Evolutionary conservation across 352 stramenopile genomes (phyloP), one percentile per base, ranked within the genome.

Genomic region (Sclerospora graminicola): DNA sequence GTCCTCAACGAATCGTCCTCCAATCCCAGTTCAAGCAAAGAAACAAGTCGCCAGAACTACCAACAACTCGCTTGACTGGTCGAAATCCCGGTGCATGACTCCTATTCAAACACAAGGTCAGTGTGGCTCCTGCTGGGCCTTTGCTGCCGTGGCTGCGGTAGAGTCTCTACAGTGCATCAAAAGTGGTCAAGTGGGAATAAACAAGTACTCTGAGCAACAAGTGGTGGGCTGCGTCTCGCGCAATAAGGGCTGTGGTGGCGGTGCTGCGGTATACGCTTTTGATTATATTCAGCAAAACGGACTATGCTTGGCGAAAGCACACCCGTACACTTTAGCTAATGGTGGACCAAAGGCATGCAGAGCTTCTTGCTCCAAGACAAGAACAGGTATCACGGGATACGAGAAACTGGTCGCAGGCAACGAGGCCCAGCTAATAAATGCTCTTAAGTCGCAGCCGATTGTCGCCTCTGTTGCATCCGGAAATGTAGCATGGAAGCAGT

Each of bases 41-140:
- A 16, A 18, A 15, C 30, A n/a, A 7, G 15, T n/a, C 23, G 29
- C 36, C 18, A 48, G 40, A 29, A 51, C 43, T 2, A 51, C 54
- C 9, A 54, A 26, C 4, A 26, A 18, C 31, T 71, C 54, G 2
- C 46, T 75, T 19, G 63, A 79, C 33, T 79, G 66, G 72, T 65
- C 69, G 14, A 59, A 43, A 8, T 69, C 67, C 5, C 30, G 50
- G 9, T 80, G 64, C 31, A 44, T 82, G 19, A 62, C 63, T 9
- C 46, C 47, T 0, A 57, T 98, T 21, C 97, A 98, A 58, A 95
- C 98, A 54, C 96, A 99, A 60, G 95, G 90, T 0, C 54, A 78
- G 9, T 99, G 96, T 62, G 95, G 96, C 33, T 96, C 86, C 1
- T 99, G 96, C 69, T 99, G 95, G 95, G 86, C 94, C 4, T 99